Evolutionary conservation across 495 filamentous ascomycete species (phyloP).

Genomic region (Penicillium pancosmium): DNA sequence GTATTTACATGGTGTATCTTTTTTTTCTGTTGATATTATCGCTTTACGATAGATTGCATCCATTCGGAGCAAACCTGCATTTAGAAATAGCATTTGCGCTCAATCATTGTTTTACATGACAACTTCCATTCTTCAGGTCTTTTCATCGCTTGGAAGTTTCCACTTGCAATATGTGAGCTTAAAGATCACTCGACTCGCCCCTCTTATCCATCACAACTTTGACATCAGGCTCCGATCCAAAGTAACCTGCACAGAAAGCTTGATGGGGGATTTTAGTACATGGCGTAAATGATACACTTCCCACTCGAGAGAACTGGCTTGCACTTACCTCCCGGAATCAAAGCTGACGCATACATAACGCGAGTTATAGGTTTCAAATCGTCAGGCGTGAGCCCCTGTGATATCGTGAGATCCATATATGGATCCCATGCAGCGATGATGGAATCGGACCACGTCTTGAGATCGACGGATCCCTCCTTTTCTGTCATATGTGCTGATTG

Average conservation of each 20-base stretch:
- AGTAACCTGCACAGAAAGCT: constrained; percentile 43
- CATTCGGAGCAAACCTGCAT: neutral
- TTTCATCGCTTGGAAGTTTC: neutral
- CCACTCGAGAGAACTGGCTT: neutral
- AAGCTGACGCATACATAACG: constrained; percentile 68
- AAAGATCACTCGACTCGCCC: neutral
- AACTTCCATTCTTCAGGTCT: neutral
- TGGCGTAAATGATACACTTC: neutral
- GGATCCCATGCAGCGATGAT: constrained; percentile 58
- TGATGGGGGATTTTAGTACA: neutral
- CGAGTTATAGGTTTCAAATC: constrained; percentile 61
- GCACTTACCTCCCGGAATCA: constrained; percentile 63
- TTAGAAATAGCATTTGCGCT: neutral
- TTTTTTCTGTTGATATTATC: constrained; percentile 5
- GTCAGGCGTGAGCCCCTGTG: constrained; percentile 39
- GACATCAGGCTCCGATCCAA: constrained; percentile 38
- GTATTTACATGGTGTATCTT: neutral
- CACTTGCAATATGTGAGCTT: neutral
- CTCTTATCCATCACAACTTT: neutral
- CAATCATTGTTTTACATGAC: neutral
- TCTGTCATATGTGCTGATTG: constrained; percentile 39
- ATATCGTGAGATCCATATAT: constrained; percentile 41
- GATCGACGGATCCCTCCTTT: constrained; percentile 45
- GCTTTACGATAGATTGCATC: constrained; percentile 20
- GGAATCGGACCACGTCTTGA: constrained; percentile 42